Evolutionary conservation across 2,329 filamentous ascomycete genomes (phyloP), one percentile per base, ranked within the genome.

Genomic region (Curvularia sp.): DNA sequence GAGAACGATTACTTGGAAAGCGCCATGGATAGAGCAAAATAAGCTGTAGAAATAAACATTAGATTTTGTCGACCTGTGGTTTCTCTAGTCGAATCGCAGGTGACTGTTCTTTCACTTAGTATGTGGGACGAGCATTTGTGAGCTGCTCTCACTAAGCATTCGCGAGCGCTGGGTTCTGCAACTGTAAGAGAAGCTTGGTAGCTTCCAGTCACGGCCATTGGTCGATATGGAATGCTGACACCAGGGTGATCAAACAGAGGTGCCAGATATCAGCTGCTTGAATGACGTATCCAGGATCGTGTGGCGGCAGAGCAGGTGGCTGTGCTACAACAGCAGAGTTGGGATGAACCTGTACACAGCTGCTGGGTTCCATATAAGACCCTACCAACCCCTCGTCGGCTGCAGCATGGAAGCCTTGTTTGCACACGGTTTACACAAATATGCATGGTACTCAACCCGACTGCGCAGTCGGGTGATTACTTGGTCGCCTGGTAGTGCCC

Each of bases 401-500:
- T 38, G 35, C 15, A 38, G 13, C 35, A 38, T 38, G 35, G n/a
- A 38, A 4, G 7, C 35, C 35, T 38, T n/a, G 15, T 18, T 8
- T 35, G 33, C 5, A 15, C 13, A 31, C 30, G 18, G 10, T 3
- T 22, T n/a, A 2, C 6, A 35, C 2, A 8, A 15, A 35, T 12
- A 43, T 26, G 22, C 41, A 43, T 15, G 20, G 22, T 12, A 33
- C 15, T n/a, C 18, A 22, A 15, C 9, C 30, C 12, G 18, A 24
- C 10, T 49, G 46, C 30, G 30, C 10, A 33, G 12, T 35, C 20
- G 20, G 24, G 18, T 30, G 28, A 33, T 31, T 31, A 31, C 30
- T 6, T 35, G 18, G 31, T 39, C 61, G 55, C 53, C 44, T 60
- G 53, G 20, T 54, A 13, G 28, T 57, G 55, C 61, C 61, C 61